Percentiles rank a stretch among this genome's conserved stretches.
phyloP scores from a whole-genome alignment of 73 alveolate genomes.

The Paramecium sexaurelia region DNA sequence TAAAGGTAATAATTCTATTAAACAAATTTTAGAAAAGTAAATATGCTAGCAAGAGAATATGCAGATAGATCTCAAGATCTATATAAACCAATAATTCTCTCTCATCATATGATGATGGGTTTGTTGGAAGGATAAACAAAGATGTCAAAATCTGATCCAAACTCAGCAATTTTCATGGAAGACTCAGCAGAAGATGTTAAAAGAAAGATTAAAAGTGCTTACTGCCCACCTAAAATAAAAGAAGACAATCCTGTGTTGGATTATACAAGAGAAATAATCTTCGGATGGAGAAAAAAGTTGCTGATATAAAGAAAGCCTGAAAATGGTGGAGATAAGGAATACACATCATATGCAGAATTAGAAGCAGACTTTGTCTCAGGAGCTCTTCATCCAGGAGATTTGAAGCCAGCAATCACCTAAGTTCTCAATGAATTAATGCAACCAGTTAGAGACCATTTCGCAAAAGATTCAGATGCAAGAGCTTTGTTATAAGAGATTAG shows the following conservation, averaged over 20 bases:
- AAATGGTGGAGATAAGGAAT: slow-evolving; percentile 82
- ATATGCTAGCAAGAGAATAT: slow-evolving; percentile 99
- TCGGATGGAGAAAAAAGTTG: slow-evolving; percentile 81
- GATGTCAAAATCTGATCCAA: slow-evolving; percentile 98
- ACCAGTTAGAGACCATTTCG: slow-evolving; percentile 80
- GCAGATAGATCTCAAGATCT: slow-evolving; percentile 79
- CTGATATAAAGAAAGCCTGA: slow-evolving; percentile 74
- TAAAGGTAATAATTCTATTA: slow-evolving; percentile 68
- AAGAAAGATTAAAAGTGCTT: slow-evolving; percentile 96
- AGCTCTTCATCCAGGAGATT: slow-evolving; percentile 88
- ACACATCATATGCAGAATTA: slow-evolving; percentile 78
- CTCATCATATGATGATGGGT: slow-evolving; percentile 97
- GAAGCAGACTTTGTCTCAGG: slow-evolving; percentile 86
- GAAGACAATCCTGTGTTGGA: slow-evolving; percentile 94
- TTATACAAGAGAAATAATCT: slow-evolving; percentile 85
- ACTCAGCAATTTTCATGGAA: slow-evolving; percentile 99
- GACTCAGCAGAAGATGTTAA: slow-evolving; percentile 96
- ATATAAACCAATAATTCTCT: slow-evolving; percentile 95
- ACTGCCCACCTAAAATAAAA: slow-evolving; percentile 86
- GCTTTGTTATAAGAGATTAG: slow-evolving; percentile 69
- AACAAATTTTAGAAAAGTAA: slow-evolving; percentile 89
- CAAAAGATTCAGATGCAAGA: slow-evolving; percentile 79
- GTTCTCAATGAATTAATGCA: slow-evolving; percentile 87
- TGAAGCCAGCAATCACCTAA: slow-evolving; percentile 87
- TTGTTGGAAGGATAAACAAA: slow-evolving; percentile 94